Evolutionary conservation across 1,284 basidiomycete species (phyloP), one percentile per base, ranked within the genome.

Genomic region (Ustilago sp.): DNA sequence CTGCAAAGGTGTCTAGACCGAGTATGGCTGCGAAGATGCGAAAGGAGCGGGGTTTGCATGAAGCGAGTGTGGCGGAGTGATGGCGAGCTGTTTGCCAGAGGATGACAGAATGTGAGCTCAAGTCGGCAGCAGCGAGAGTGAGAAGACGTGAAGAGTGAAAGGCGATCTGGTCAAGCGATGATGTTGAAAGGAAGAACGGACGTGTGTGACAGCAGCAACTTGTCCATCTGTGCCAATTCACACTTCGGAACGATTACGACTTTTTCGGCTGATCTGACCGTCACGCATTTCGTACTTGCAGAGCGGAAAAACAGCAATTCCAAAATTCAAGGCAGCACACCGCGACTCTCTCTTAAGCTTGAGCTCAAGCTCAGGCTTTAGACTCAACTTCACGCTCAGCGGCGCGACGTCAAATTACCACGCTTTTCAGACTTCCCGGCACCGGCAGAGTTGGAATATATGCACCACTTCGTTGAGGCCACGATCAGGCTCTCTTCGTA

Each of bases 11-110:
- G 32, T 23, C 48, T 45, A 60, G 61, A 50, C 43, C 55, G 65
- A 68, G 58, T 68, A 73, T 73, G 70, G 70, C 64, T 67, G 64
- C 61, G 47, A 54, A 45, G 19, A 8, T 38, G 51, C 36, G 28
- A 52, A 15, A 47, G 32, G 31, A 59, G 50, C 36, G n/a, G 5
- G 23, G 11, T 11, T 50, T 50, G 31, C 31, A 28, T 28, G 43
- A 45, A n/a, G 19, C 28, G 41, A 23, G 12, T 28, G 43, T 45
- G 43, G 43, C 7, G 23, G 28, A 31, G 31, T 23, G 13, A 9
- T 17, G 48, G 28, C 48, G 48, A 50, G 23, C 45, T 28, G 45
- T 15, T 8, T 15, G 48, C 28, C 12, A n/a, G 31, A 12, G 48
- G 23, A 15, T 9, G 12, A 28, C n/a, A 8, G 48, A 50, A 5